Conservation (phyloP, 331 rosid genomes). For the Rhamnella rubrinervis region DNA sequence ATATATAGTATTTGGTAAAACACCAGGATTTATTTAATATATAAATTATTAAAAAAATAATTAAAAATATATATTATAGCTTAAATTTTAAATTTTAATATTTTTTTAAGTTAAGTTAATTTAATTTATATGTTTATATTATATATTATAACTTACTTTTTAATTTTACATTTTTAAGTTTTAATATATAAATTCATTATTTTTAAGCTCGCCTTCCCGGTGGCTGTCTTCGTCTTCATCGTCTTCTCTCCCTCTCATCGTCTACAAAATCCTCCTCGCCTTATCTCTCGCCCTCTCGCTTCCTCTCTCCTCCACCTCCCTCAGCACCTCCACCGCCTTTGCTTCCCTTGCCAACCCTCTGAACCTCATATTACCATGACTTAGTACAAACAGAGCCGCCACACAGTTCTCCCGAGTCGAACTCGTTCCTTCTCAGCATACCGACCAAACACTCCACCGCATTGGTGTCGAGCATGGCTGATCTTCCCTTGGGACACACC, state of each 20-base stretch:
- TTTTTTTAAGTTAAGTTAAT: too few relatives aligned
- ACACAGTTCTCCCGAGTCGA: conserved; percentile 79
- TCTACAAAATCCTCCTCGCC: conserved; percentile 64
- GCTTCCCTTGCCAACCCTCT: conserved; percentile 77
- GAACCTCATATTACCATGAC: conserved; percentile 79
- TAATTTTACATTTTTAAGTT: too few relatives aligned
- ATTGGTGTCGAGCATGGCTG: conserved; percentile 72
- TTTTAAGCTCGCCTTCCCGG: conserved; percentile 18
- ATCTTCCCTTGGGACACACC: conserved; percentile 54
- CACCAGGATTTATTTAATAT: too few relatives aligned
- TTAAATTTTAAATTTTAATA: too few relatives aligned
- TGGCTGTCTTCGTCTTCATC: conserved; percentile 18
- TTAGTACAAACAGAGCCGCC: conserved; percentile 65
- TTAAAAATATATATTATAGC: too few relatives aligned
- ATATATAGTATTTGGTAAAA: too few relatives aligned
- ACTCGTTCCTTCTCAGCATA: conserved; percentile 45
- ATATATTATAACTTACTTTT: too few relatives aligned
- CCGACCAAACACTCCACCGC: conserved; percentile 67
- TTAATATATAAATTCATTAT: too few relatives aligned
- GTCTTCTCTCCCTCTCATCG: conserved; percentile 55
- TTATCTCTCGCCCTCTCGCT: conserved; percentile 74
- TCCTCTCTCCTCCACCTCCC: conserved; percentile 63
- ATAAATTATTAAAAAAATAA: too few relatives aligned
- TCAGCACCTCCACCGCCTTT: conserved; percentile 62
- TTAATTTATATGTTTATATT: too few relatives aligned